Conservation (phyloP, 345 rosid species). For the thale cress (Arabidopsis thaliana) region TAIR10.1 NC_003071.7:12474501-12475000, state of each 20-base stretch:
- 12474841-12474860: slow-evolving; percentile 41
- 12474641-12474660: slow-evolving; percentile 34
- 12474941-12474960: slow-evolving; percentile 48
- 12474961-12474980: slow-evolving; percentile 42
- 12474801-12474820: slow-evolving; percentile 36
- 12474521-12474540: slow-evolving; percentile 37
- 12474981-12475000: slow-evolving; percentile 42
- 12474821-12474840: slow-evolving; percentile 38
- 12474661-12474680: slow-evolving; percentile 37
- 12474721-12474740: slow-evolving; percentile 4
- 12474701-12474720: slow-evolving; percentile 31
- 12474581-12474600: slow-evolving; percentile 23
- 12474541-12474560: slow-evolving; percentile 26
- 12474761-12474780: slow-evolving; percentile 32
- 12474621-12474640: slow-evolving; percentile 38
- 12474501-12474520: slow-evolving; percentile 20
- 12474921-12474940: slow-evolving; percentile 51
- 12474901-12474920: slow-evolving; percentile 56
- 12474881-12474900: slow-evolving; percentile 55
- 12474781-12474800: slow-evolving; percentile 6
- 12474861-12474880: slow-evolving; percentile 55
- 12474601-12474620: slow-evolving; percentile 9
- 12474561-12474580: slow-evolving; percentile 11
- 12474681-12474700: neutral
- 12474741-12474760: slow-evolving; percentile 12